Conservation (phyloP, 2,329 filamentous ascomycete species). For the Thielaviopsis populi region DNA sequence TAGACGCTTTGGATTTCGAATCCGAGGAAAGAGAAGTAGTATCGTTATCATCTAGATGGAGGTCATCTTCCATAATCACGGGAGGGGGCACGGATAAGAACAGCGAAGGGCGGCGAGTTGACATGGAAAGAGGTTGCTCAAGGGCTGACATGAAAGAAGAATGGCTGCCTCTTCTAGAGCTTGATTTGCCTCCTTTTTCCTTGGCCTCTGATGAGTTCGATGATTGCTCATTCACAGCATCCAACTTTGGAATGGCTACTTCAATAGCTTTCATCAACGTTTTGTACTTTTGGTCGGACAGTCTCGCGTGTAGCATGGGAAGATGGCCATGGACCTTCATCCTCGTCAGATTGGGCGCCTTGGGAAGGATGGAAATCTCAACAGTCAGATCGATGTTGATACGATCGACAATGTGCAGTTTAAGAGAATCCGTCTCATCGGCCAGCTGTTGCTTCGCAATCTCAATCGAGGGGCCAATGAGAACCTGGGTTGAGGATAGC, state of each 20-base stretch:
- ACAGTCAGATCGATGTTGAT: constrained; percentile 96
- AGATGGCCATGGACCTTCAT: constrained; percentile 83
- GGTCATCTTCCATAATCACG: constrained; percentile 65
- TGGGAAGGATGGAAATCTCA: constrained; percentile 94
- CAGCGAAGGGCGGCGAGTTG: constrained; percentile 29
- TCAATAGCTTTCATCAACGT: constrained; percentile 92
- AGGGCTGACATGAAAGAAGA: constrained; percentile 17
- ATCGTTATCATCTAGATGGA: constrained; percentile 50
- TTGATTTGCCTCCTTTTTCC: background rate
- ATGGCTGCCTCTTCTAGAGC: constrained; percentile 13
- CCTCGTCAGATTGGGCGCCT: constrained; percentile 82
- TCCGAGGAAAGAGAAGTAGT: constrained; percentile 38
- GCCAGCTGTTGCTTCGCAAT: constrained; percentile 72
- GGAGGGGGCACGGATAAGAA: constrained; percentile 59
- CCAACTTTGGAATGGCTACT: constrained; percentile 77
- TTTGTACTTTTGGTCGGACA: constrained; percentile 95
- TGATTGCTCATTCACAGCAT: constrained; percentile 20
- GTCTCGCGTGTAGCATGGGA: constrained; percentile 77
- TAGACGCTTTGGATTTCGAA: constrained; percentile 36
- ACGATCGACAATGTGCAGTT: constrained; percentile 80
- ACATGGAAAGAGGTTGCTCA: constrained; percentile 11
- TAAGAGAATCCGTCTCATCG: constrained; percentile 49
- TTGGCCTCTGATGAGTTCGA: background rate
- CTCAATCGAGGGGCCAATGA: constrained; percentile 87
- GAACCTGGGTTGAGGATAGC: constrained; percentile 81